Conservation (phyloP, 768 basidiomycete genomes). For the Mycena chlorophos region DNA sequence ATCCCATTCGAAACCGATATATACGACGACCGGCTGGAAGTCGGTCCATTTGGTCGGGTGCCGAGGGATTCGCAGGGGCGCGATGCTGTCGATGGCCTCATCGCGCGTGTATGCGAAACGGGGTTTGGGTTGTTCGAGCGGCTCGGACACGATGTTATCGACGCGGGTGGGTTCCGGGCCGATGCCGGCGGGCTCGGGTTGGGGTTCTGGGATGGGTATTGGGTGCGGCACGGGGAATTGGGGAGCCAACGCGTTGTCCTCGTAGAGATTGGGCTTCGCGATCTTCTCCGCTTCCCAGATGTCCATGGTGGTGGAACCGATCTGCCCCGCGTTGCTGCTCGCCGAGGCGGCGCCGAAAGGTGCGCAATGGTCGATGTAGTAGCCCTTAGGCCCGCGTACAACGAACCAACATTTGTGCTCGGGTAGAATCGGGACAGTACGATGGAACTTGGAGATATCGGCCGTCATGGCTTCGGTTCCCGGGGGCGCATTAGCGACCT, state of each 20-base stretch:
- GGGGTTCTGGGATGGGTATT: slow-evolving; percentile 14
- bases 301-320: slow-evolving; percentile 15
- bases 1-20: slow-evolving; percentile 39
- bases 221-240: too few relatives aligned
- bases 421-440: neutral
- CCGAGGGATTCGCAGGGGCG: slow-evolving; percentile 27
- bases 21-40: slow-evolving; percentile 25
- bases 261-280: slow-evolving; percentile 10
- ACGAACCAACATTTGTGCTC: slow-evolving; percentile 4
- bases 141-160: too few relatives aligned
- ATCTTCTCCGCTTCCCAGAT: slow-evolving; percentile 17
- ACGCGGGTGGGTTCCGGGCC: too few relatives aligned
- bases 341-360: slow-evolving; percentile 22
- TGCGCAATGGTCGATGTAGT: slow-evolving; percentile 25
- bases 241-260: slow-evolving; percentile 20
- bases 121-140: too few relatives aligned
- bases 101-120: slow-evolving; percentile 25
- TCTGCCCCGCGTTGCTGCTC: slow-evolving; percentile 22
- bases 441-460: slow-evolving; percentile 4
- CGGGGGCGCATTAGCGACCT: slow-evolving; percentile 18
- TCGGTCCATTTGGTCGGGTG: slow-evolving; percentile 29
- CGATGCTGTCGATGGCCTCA: neutral
- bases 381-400: slow-evolving; percentile 5
- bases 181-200: neutral
- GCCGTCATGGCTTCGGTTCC: slow-evolving; percentile 21